Evolutionary conservation across 306 rosid genomes (phyloP), one percentile per base, ranked within the genome.

Genomic region (Quercus cerris): DNA sequence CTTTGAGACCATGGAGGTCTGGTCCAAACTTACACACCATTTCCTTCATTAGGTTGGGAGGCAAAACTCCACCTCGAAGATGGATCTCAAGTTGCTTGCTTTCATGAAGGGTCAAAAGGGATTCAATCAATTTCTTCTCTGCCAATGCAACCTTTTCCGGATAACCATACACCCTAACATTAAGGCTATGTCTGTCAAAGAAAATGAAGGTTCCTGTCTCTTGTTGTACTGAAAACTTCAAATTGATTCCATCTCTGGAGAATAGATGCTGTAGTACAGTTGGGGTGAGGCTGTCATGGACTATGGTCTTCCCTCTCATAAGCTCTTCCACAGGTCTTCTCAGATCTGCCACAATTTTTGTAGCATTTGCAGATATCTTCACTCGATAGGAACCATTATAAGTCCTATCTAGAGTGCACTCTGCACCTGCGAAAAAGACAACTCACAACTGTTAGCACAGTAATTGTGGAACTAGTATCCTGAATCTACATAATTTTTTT

Each of bases 341-440:
- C 74, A 88, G 81, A 76, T 93, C 93, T 28, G 98, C 97, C 59
- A 96, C 93, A 3, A 75, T 88, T 86, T 70, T 89, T 41, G 99
- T 96, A 70, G 98, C 99, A 87, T 89, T 93, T 58, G 97, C 94
- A 28, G 93, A 87, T 75, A 96, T 87, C 88, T 82, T 93, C 80
- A 96, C 83, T 23, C 93, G 87, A 80, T 81, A 80, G 68, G 97
- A 91, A 74, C 98, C 98, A 68, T 87, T 96, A 66, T 78, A 61
- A 81, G 80, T 87, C 66, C 35, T 77, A 20, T 89, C 89, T 10
- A 84, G 82, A 75, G 58, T 77, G 77, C 90, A 89, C 81, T 93
- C 94, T 77, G 88, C 87, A 72, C 98, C 97, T 93, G 74, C 30
- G 35, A 79, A 71, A 66, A 81, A 71, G 81, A 81, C 79, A 66